Percentiles rank a stretch among this genome's conserved stretches.
phyloP scores from a whole-genome alignment of 2,329 filamentous ascomycete genomes.

The Xylariomycetidae sp. region DNA sequence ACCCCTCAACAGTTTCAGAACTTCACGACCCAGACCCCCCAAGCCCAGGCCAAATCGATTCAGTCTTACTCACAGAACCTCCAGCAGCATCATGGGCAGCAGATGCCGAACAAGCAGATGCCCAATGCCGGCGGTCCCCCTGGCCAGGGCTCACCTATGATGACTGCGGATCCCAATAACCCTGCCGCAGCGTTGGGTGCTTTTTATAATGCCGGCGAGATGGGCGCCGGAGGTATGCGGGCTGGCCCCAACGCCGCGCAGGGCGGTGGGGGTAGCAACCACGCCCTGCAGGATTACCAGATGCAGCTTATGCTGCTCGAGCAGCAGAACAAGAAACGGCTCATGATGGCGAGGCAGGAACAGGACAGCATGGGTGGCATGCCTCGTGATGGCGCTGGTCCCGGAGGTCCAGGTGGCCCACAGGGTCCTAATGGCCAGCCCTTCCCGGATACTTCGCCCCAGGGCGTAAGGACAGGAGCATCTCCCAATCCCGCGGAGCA shows the following conservation, averaged over 20 bases:
- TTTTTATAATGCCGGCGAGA: slow-evolving; percentile 64
- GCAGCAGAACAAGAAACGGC: slow-evolving; percentile 81
- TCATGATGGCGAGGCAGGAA: slow-evolving; percentile 78
- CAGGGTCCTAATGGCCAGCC: slow-evolving; percentile 54
- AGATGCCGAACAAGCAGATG: slow-evolving; percentile 79
- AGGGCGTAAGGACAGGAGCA: slow-evolving; percentile 62
- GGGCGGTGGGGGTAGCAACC: slow-evolving; percentile 61
- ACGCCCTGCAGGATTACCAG: slow-evolving; percentile 81
- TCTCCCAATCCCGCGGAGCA: slow-evolving; percentile 75
- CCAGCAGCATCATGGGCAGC: slow-evolving; percentile 73
- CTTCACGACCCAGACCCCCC: slow-evolving; percentile 50
- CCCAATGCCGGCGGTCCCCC: slow-evolving; percentile 67
- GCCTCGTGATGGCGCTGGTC: slow-evolving; percentile 47
- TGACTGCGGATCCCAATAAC: slow-evolving; percentile 69
- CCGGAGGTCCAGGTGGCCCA: slow-evolving; percentile 39
- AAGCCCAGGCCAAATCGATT: slow-evolving; percentile 75
- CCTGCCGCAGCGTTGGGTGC: slow-evolving; percentile 49
- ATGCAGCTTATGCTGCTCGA: slow-evolving; percentile 86
- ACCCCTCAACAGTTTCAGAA: slow-evolving; percentile 71
- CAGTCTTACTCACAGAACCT: slow-evolving; percentile 83
- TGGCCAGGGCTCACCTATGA: slow-evolving; percentile 78
- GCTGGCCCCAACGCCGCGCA: slow-evolving; percentile 41
- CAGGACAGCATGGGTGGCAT: slow-evolving; percentile 61
- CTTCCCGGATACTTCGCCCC: slow-evolving; percentile 67
- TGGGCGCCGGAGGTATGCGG: slow-evolving; percentile 54